Evolutionary conservation across 192 early-diverging fungal genomes (phyloP).

Genomic region (Ambispora gerdemannii): DNA sequence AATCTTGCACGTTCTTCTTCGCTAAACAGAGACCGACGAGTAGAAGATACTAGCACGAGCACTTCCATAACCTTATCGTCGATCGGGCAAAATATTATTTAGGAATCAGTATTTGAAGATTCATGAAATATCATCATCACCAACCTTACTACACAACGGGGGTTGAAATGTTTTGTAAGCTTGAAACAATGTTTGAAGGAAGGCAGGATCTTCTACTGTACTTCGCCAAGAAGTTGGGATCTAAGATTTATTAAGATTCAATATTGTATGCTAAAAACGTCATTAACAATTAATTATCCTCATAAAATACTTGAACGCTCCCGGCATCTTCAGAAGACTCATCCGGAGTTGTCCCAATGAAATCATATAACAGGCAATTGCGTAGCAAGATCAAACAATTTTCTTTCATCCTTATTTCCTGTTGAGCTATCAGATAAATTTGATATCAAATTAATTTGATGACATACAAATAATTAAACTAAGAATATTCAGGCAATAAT

Average conservation of each 20-base stretch:
- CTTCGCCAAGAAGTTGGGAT: slow-evolving; percentile 78
- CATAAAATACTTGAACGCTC: slow-evolving; percentile 63
- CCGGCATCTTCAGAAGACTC: slow-evolving; percentile 76
- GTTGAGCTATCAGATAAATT: slow-evolving; percentile 29
- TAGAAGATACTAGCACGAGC: slow-evolving; percentile 72
- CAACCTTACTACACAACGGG: slow-evolving; percentile 51
- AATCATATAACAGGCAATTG: slow-evolving; percentile 77
- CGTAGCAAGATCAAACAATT: slow-evolving; percentile 57
- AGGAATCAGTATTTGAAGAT: background rate
- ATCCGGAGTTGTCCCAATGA: slow-evolving; percentile 74
- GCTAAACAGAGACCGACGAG: slow-evolving; percentile 81
- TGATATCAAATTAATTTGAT: background rate
- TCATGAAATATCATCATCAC: background rate
- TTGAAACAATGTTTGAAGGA: slow-evolving; percentile 68
- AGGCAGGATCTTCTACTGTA: slow-evolving; percentile 66
- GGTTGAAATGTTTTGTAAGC: slow-evolving; percentile 59
- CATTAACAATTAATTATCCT: background rate
- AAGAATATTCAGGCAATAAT: background rate
- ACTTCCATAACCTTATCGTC: slow-evolving; percentile 68
- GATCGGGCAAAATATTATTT: background rate
- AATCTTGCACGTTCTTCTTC: slow-evolving; percentile 68
- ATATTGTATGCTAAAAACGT: background rate
- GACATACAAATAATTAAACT: background rate
- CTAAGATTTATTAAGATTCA: slow-evolving; percentile 44
- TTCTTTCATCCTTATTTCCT: slow-evolving; percentile 44